phyloP scores from a whole-genome alignment of 495 filamentous ascomycete genomes.

The Penicillium samsonianum region DNA sequence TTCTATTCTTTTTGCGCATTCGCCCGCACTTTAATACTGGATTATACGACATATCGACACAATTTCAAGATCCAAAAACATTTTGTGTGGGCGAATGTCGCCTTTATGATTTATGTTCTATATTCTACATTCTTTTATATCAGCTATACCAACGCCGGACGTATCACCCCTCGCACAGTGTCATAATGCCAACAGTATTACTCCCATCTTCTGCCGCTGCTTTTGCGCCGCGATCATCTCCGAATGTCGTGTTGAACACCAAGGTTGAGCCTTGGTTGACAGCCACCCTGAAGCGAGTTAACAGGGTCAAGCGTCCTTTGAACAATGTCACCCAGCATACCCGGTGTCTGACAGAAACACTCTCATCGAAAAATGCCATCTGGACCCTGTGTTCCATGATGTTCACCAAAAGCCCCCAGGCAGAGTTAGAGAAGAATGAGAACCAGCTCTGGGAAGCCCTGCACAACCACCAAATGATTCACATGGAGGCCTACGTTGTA shows the following conservation, averaged over 20 bases:
- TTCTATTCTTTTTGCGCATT: conserved; percentile 50
- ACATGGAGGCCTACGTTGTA: conserved; percentile 96
- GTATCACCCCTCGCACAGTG: conserved; percentile 34
- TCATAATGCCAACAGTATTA: conserved; percentile 86
- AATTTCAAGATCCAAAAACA: conserved; percentile 3
- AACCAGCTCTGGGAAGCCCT: conserved; percentile 89
- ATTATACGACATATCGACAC: conserved; percentile 26
- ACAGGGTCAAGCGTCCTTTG: conserved; percentile 93
- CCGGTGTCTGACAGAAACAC: conserved; percentile 92
- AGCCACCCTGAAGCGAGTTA: conserved; percentile 93
- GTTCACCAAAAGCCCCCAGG: conserved; percentile 86
- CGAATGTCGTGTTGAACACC: conserved; percentile 89
- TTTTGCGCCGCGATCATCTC: conserved; percentile 92
- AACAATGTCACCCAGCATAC: conserved; percentile 98
- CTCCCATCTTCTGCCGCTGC: conserved; percentile 93
- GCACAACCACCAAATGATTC: conserved; percentile 91
- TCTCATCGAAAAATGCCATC: conserved; percentile 88
- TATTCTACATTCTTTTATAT: conserved; percentile 37
- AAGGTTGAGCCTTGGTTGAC: conserved; percentile 99
- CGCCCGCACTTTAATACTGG: conserved; percentile 48
- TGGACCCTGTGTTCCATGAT: conserved; percentile 96
- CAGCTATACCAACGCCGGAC: conserved; percentile 27
- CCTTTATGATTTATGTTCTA: conserved; percentile 42
- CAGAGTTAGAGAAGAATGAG: conserved; percentile 79
- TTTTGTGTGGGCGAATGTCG: conserved; percentile 50